Conservation (phyloP, 2,329 filamentous ascomycete genomes). For the Aureobasidium sp. region DNA sequence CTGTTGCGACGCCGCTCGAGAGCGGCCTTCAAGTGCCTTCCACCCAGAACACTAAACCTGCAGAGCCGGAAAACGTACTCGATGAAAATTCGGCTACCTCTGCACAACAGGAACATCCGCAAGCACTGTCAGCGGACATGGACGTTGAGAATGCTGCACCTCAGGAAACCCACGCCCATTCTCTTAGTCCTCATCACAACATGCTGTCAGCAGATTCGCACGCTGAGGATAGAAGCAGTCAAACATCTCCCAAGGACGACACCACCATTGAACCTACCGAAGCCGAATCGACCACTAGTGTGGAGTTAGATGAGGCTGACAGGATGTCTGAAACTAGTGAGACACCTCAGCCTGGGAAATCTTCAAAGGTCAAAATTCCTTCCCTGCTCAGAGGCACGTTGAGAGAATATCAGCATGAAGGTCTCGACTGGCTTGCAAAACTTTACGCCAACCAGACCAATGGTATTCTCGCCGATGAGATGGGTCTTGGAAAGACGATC, state of each 20-base stretch:
- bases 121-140: not conserved
- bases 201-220: slow-evolving; percentile 13
- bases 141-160: not conserved
- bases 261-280: slow-evolving; percentile 15
- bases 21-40: not conserved
- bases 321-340: slow-evolving; percentile 13
- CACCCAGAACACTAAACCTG: not conserved
- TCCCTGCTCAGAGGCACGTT: slow-evolving; percentile 72
- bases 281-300: slow-evolving; percentile 16
- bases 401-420: slow-evolving; percentile 92
- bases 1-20: not conserved
- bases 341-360: slow-evolving; percentile 16
- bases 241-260: slow-evolving; percentile 15
- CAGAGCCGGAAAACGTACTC: not conserved
- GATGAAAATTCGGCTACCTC: not conserved
- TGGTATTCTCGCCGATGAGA: slow-evolving; percentile 93
- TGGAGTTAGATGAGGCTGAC: slow-evolving; percentile 14
- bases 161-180: not conserved
- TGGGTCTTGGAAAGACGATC: slow-evolving; percentile 97
- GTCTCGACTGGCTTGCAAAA: slow-evolving; percentile 92
- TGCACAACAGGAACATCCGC: not conserved
- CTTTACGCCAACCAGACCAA: slow-evolving; percentile 90
- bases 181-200: slow-evolving; percentile 2
- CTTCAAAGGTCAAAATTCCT: slow-evolving; percentile 45
- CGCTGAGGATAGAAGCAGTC: slow-evolving; percentile 15